Conservation (phyloP, 441 rosid species). For the Macaranga tanarius region DNA sequence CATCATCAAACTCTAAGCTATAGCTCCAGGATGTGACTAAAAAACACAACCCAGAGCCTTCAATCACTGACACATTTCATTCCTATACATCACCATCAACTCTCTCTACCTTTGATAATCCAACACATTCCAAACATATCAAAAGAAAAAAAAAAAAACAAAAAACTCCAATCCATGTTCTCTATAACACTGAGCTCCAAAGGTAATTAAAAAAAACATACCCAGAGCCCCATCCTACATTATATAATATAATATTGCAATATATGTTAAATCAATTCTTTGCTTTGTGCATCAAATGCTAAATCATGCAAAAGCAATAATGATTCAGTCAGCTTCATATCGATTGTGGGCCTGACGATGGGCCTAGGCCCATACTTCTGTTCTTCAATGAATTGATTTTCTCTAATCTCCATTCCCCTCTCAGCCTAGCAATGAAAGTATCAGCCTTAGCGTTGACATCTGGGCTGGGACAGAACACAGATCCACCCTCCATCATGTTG, state of each 20-base stretch:
- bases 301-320: too few relatives aligned
- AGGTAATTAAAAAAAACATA: slow-evolving; percentile 21
- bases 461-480: slow-evolving; percentile 65
- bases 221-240: slow-evolving; percentile 12
- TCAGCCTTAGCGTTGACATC: slow-evolving; percentile 82
- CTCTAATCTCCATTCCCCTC: slow-evolving; percentile 74
- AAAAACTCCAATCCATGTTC: neutral
- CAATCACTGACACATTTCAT: neutral
- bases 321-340: neutral
- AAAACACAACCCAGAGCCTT: slow-evolving; percentile 27
- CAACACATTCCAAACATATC: neutral
- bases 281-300: too few relatives aligned
- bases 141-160: neutral
- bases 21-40: slow-evolving; percentile 12
- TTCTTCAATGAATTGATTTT: slow-evolving; percentile 61
- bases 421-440: slow-evolving; percentile 67
- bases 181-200: slow-evolving; percentile 18
- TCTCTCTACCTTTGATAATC: neutral
- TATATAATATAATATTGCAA: neutral
- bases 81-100: neutral
- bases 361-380: slow-evolving; percentile 28
- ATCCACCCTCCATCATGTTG: slow-evolving; percentile 30
- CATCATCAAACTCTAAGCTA: neutral
- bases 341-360: neutral
- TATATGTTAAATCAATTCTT: neutral